These are phyloP conservation scores for Ruellia speciosa DNA, from an alignment of 305 asterid species.

Conservation along the genomic window DNA sequence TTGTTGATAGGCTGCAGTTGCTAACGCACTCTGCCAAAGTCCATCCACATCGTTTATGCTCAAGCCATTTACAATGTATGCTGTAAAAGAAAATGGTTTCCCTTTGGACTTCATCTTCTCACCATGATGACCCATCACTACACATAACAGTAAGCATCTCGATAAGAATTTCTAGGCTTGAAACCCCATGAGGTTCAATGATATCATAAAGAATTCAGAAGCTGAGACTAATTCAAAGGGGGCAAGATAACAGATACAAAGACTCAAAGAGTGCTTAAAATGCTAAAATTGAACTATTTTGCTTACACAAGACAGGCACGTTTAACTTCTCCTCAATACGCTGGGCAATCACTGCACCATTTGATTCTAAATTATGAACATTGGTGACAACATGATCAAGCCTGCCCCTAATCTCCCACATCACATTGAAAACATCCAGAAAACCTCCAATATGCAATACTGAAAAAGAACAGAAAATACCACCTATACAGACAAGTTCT, in stretches of 20 bases:
- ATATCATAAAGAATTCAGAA: too few species aligned
- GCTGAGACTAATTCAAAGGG: not conserved
- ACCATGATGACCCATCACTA: conserved; percentile 45
- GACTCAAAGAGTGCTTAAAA: not conserved
- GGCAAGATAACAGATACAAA: not conserved
- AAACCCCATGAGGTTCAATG: not conserved
- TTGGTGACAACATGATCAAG: conserved; percentile 53
- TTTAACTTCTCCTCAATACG: conserved; percentile 30
- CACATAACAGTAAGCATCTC: conserved; percentile 11
- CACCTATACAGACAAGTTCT: conserved; percentile 2
- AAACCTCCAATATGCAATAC: conserved; percentile 45
- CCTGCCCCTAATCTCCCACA: conserved; percentile 34
- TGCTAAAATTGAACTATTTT: not conserved
- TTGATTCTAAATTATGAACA: conserved; percentile 30
- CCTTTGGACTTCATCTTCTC: conserved; percentile 26
- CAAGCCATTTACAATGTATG: conserved; percentile 29
- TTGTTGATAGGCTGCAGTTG: conserved; percentile 14
- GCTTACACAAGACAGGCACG: conserved; percentile 41
- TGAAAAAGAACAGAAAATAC: conserved; percentile 20
- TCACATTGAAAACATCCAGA: conserved; percentile 33
- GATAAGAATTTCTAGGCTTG: not conserved
- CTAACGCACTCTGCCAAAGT: conserved; percentile 38
- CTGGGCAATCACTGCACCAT: conserved; percentile 28
- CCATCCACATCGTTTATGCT: conserved; percentile 23
- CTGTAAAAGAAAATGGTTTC: conserved; percentile 29